These are phyloP conservation scores for Aschersonia sp. DNA, from an alignment of 2,329 filamentous ascomycete species.

Conservation along the genomic window DNA sequence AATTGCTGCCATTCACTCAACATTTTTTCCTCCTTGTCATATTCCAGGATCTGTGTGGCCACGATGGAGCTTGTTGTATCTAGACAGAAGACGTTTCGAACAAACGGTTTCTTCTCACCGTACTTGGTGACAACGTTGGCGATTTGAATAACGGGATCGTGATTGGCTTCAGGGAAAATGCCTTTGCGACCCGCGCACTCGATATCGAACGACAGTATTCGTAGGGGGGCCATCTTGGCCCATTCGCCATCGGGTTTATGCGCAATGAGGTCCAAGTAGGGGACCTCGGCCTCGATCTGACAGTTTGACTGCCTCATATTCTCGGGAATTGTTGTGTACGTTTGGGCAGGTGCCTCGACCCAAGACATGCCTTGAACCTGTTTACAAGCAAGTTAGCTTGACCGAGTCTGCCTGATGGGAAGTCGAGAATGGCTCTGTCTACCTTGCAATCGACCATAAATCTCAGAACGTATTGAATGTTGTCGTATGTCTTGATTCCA, in stretches of 20 bases:
- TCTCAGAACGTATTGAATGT: slow-evolving; percentile 82
- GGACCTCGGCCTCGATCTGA: slow-evolving; percentile 83
- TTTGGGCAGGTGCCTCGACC: slow-evolving; percentile 69
- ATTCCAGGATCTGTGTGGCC: slow-evolving; percentile 84
- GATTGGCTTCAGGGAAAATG: slow-evolving; percentile 83
- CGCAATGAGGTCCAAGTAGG: slow-evolving; percentile 70
- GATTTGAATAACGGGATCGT: slow-evolving; percentile 95
- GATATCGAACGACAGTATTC: slow-evolving; percentile 93
- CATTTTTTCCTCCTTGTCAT: slow-evolving; percentile 72
- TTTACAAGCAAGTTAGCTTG: too few species aligned
- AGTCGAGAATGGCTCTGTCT: slow-evolving; percentile 5
- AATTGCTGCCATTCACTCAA: slow-evolving; percentile 88
- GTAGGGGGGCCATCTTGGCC: slow-evolving; percentile 93
- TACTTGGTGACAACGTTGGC: slow-evolving; percentile 91
- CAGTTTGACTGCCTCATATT: slow-evolving; percentile 73
- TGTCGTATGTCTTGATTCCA: slow-evolving; percentile 85
- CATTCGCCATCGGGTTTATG: slow-evolving; percentile 86
- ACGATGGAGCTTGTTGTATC: slow-evolving; percentile 88
- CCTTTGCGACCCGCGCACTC: slow-evolving; percentile 96
- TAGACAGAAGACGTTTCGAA: slow-evolving; percentile 91
- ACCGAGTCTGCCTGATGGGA: too few species aligned
- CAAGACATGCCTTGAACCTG: slow-evolving; percentile 91
- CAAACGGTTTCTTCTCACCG: slow-evolving; percentile 88
- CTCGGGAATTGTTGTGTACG: slow-evolving; percentile 56
- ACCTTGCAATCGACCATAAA: slow-evolving; percentile 97